Evolutionary conservation across 2,329 filamentous ascomycete species (phyloP).

Genomic region (Diaporthe citriasiana): DNA sequence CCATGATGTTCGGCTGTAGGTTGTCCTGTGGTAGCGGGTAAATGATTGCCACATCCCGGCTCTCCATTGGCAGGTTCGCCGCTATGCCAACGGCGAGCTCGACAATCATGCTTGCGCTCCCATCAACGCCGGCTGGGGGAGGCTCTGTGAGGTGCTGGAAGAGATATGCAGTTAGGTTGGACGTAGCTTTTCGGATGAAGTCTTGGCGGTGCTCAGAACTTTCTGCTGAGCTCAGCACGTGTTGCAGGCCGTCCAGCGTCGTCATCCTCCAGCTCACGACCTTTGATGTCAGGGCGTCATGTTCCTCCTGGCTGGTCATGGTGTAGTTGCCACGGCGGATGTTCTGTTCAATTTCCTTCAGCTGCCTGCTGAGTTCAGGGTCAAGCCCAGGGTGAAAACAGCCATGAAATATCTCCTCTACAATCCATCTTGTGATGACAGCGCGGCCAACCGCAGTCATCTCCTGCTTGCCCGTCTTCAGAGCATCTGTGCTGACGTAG

Average conservation of each 20-base stretch:
- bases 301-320: slow-evolving; percentile 85
- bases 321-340: slow-evolving; percentile 84
- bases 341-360: slow-evolving; percentile 90
- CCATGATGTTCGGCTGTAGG: slow-evolving; percentile 84
- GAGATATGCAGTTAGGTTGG: slow-evolving; percentile 77
- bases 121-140: slow-evolving; percentile 84
- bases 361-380: slow-evolving; percentile 77
- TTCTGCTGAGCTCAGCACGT: slow-evolving; percentile 75
- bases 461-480: slow-evolving; percentile 91
- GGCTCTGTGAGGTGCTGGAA: slow-evolving; percentile 83
- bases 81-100: slow-evolving; percentile 90
- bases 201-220: slow-evolving; percentile 75
- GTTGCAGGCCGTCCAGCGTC: slow-evolving; percentile 90
- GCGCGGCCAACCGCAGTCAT: slow-evolving; percentile 97
- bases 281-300: slow-evolving; percentile 87
- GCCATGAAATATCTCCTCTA: slow-evolving; percentile 90
- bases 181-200: slow-evolving; percentile 79
- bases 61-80: slow-evolving; percentile 89
- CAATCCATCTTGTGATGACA: slow-evolving; percentile 89
- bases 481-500: slow-evolving; percentile 86
- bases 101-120: slow-evolving; percentile 91
- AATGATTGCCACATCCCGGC: slow-evolving; percentile 87
- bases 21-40: slow-evolving; percentile 85
- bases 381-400: slow-evolving; percentile 95
- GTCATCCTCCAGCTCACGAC: slow-evolving; percentile 94